These are phyloP conservation scores for Endogone sp. DNA, from an alignment of 192 early-diverging fungal genomes.

Conservation along the genomic window DNA sequence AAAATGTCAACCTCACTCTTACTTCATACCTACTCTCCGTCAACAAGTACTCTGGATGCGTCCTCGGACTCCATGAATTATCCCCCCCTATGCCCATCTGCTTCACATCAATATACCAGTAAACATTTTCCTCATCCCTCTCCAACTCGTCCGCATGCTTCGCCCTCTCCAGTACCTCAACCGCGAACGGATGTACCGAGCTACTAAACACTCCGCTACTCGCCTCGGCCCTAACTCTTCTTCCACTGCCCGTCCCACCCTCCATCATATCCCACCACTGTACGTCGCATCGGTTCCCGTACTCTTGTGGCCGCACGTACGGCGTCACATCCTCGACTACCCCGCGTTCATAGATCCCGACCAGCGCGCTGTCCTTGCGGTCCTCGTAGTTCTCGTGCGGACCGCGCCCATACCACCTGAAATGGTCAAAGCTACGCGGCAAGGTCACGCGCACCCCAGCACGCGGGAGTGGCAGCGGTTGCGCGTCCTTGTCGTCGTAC, in stretches of 20 bases:
- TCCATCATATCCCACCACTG: constrained; percentile 7
- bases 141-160: constrained; percentile 9
- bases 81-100: constrained; percentile 12
- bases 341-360: constrained; percentile 3
- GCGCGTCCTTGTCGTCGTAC: not conserved
- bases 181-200: constrained; percentile 7
- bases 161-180: constrained; percentile 1
- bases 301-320: constrained; percentile 7
- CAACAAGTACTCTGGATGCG: constrained; percentile 9
- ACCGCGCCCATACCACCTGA: constrained; percentile 4
- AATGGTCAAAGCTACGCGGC: not conserved
- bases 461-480: constrained; percentile 5
- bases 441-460: constrained; percentile 4
- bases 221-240: constrained; percentile 1
- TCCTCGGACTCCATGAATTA: constrained; percentile 10
- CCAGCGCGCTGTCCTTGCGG: constrained; percentile 4
- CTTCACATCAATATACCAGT: constrained; percentile 7
- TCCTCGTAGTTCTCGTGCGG: constrained; percentile 13
- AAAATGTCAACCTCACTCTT: not conserved
- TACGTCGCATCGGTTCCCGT: constrained; percentile 9
- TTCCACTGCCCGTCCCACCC: not conserved
- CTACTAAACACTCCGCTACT: not conserved
- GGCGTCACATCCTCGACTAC: constrained; percentile 4
- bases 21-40: constrained; percentile 4
- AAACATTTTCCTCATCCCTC: not conserved